Percentiles rank a stretch among this genome's conserved stretches.
phyloP scores from a whole-genome alignment of 108 stramenopile species.

The Skeletonema costatum region DNA sequence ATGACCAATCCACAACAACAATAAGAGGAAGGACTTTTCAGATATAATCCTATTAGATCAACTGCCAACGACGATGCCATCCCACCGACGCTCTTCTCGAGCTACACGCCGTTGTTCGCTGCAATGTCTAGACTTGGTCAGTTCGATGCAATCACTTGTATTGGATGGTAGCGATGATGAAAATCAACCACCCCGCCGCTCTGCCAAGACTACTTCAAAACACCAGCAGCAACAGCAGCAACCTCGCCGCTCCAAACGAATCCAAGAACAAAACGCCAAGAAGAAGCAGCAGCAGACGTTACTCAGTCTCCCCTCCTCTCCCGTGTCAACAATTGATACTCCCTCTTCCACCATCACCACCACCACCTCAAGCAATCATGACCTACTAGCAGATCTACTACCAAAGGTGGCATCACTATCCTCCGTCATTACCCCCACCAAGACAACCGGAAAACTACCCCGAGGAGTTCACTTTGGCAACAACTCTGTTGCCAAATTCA shows the following conservation, averaged over 20 bases:
- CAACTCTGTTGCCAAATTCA: background rate
- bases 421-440: background rate
- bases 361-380: background rate
- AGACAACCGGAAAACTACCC: background rate
- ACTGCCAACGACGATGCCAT: background rate
- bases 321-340: background rate
- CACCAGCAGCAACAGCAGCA: background rate
- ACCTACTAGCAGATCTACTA: background rate
- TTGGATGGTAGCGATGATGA: background rate
- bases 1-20: too few relatives aligned
- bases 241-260: background rate
- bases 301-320: background rate
- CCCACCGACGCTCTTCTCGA: background rate
- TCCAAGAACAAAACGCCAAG: background rate
- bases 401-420: background rate
- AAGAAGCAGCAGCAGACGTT: background rate
- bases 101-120: background rate
- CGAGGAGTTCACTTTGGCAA: background rate
- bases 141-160: background rate
- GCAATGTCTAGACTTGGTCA: background rate
- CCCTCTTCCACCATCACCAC: background rate
- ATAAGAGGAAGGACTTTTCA: too few relatives aligned
- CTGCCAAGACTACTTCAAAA: background rate
- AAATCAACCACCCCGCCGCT: background rate
- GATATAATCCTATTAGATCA: background rate